Evolutionary conservation across 2,329 filamentous ascomycete species (phyloP).

Genomic region (Nectriaceae sp.): DNA sequence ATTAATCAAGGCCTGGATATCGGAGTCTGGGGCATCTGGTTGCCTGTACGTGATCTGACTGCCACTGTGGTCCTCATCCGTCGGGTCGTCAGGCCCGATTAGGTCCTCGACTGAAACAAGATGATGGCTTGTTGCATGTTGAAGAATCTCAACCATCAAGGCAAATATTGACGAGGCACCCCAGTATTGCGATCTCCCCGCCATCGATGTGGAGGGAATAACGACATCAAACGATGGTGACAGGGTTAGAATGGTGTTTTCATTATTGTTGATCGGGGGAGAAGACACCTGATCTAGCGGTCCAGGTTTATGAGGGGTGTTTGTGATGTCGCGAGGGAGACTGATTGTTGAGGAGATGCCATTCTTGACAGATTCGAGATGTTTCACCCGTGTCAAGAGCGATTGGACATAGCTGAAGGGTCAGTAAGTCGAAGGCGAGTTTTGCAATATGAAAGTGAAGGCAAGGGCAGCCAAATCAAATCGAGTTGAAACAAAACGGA

Average conservation of each 20-base stretch:
- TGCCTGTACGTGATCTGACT: no score
- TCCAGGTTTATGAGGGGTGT: background rate
- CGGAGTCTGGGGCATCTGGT: background rate
- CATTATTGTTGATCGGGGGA: no score
- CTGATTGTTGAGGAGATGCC: no score
- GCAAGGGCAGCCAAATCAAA: no score
- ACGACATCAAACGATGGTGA: conserved; percentile 2
- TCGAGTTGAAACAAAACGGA: background rate
- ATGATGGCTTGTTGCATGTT: background rate
- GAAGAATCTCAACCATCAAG: background rate
- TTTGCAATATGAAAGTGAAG: no score
- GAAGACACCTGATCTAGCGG: background rate
- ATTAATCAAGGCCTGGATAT: background rate
- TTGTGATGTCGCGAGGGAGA: background rate
- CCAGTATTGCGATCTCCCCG: background rate
- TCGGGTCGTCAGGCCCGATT: no score
- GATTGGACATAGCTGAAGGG: background rate
- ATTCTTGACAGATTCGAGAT: background rate
- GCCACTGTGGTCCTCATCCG: no score
- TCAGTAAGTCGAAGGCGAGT: no score
- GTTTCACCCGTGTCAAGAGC: background rate
- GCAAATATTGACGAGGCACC: conserved; percentile 1
- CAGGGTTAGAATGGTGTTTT: background rate
- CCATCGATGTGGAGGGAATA: background rate
- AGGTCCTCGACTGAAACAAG: background rate